Evolutionary conservation across 257 asterid species (phyloP).

Genomic region (Solanum paucissectum): DNA sequence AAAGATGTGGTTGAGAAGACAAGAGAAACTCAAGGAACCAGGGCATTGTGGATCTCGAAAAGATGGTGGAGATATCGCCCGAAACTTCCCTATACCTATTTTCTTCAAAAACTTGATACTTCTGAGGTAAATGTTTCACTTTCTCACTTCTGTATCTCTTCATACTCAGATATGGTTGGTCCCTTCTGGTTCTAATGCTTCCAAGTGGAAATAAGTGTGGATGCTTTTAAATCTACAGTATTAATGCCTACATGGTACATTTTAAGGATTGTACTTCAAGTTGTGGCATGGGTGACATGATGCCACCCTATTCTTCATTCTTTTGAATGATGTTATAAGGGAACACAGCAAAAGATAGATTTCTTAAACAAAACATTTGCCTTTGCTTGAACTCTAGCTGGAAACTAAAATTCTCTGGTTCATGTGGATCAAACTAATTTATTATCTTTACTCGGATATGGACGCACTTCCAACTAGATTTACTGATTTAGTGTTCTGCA

Average conservation of each 20-base stretch:
- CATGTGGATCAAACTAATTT: neutral
- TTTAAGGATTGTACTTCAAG: neutral
- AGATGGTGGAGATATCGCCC: constrained; percentile 99
- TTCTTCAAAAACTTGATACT: constrained; percentile 89
- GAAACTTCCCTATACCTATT: constrained; percentile 89
- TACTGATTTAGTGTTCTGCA: constrained; percentile 12
- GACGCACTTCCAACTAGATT: neutral
- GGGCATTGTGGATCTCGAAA: constrained; percentile 91
- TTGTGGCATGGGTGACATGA: neutral
- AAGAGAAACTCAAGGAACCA: constrained; percentile 45
- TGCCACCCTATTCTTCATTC: neutral
- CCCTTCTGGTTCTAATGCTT: neutral
- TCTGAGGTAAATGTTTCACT: constrained; percentile 54
- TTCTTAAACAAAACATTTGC: neutral
- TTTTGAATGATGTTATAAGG: neutral
- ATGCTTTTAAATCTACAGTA: neutral
- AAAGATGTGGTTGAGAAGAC: constrained; percentile 77
- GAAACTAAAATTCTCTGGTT: neutral
- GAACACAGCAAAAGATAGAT: neutral
- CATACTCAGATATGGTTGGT: neutral
- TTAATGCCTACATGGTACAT: neutral
- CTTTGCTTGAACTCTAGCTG: neutral
- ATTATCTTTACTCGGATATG: neutral
- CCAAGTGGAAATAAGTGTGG: neutral
- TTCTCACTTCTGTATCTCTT: constrained; percentile 6